Conservation (phyloP, 176 grass and related monocot genomes). For the Triticum aestivum region IWGSC_CS_RefSeq_v2.1 NC_057800.1:557784793-557785292, state of each 20-base stretch:
- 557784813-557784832: background rate
- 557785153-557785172: background rate
- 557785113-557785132: constrained; percentile 94
- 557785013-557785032: constrained; percentile 6
- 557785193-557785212: constrained; percentile 43
- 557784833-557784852: background rate
- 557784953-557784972: constrained; percentile 3
- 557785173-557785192: constrained; percentile 21
- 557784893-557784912: background rate
- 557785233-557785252: constrained; percentile 96
- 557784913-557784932: constrained; percentile 17
- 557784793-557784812: background rate
- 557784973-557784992: background rate
- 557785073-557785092: constrained; percentile 94
- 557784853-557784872: background rate
- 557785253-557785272: constrained; percentile 89
- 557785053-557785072: constrained; percentile 71
- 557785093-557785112: constrained; percentile 84
- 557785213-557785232: constrained; percentile 98
- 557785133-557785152: constrained; percentile 64
- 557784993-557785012: constrained; percentile 1
- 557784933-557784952: background rate
- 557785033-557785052: constrained; percentile 18
- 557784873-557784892: constrained; percentile 7
- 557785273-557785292: constrained; percentile 77